phyloP scores from a whole-genome alignment of 164 flowering plant species.

The Santalum album region DNA sequence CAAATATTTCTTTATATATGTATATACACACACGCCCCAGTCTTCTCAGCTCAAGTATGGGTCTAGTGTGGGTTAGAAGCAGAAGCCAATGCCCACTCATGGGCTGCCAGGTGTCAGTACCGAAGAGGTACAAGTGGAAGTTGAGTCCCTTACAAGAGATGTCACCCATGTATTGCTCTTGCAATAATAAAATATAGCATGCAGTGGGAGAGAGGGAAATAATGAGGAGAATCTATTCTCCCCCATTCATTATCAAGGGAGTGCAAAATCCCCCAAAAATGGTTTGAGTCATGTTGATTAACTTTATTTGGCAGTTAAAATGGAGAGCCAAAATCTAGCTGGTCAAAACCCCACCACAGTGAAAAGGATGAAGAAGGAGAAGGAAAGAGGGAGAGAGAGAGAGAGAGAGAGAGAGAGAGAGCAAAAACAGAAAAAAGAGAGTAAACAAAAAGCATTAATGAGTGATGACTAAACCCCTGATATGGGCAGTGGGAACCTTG shows the following conservation, averaged over 20 bases:
- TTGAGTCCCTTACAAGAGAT: slow-evolving; percentile 38
- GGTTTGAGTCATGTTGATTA: too few species aligned
- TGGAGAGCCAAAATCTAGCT: neutral
- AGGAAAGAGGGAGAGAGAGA: too few species aligned
- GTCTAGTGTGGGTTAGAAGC: slow-evolving; percentile 29
- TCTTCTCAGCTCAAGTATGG: slow-evolving; percentile 6
- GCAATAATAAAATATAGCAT: slow-evolving; percentile 34
- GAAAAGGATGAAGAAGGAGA: too few species aligned
- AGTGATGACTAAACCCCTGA: neutral
- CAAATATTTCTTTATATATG: neutral
- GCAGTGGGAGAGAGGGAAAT: neutral
- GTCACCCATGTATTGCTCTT: too few species aligned
- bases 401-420: too few species aligned
- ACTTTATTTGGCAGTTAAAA: neutral
- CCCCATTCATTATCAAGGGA: neutral
- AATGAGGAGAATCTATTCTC: too few species aligned
- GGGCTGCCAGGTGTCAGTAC: slow-evolving; percentile 20
- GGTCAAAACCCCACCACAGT: neutral
- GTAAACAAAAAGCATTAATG: neutral
- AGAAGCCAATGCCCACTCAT: slow-evolving; percentile 17
- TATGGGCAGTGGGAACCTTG: neutral
- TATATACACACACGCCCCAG: neutral
- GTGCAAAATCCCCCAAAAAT: too few species aligned
- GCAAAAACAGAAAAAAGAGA: neutral
- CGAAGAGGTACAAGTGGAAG: slow-evolving; percentile 11